Base-by-base conservation (phyloP, 164 flowering plant genomes). In the Santalum album region DNA sequence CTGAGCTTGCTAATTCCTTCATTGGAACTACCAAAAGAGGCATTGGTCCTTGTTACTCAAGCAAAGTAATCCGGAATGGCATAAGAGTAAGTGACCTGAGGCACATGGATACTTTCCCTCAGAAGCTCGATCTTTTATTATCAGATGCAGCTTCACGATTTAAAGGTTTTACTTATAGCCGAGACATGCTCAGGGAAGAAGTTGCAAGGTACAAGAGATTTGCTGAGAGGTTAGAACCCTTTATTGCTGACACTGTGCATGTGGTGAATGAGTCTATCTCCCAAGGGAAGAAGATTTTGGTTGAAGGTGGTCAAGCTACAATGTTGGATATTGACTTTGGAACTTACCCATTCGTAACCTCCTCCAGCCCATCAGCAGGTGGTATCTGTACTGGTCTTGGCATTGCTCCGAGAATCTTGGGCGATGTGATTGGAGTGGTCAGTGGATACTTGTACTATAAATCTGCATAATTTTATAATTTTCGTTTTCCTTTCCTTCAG, bases 241-340 rank as follows among this genome's bases (percentile, higher is more conserved):
- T 60, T 51, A 78, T 91, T 67, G 76, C 86, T 44, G 98, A 91
- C 65, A 91, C 95, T 17, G 89, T 91, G 53, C 80, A 81, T 68
- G 71, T 82, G 53, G 70, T 91, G 71, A 76, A 88, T 57, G 95
- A 91, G 35, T 84, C 90, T 22, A 83, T 91, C 35, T 62, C 70
- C 1, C 71, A 77, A 39, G 83, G 82, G 62, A 81, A 81, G 73
- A 91, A 78, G 72, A 77, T 91, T 65, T 68, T 91, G 75, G 96
- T 91, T 49, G 98, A 91, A 77, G 98, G 98, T 61, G 98, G 98
- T 57, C 98, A 91, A 66, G 98, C 98, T 26, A 88, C 98, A 46
- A 91, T 91, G 98, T 63, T 91, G 66, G 98, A 91, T 67, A 80
- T 91, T 69, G 98, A 91, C 60, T 88, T 88, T 72, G 98, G 98